Conservation (phyloP, 2,329 filamentous ascomycete species). For the Pseudogymnoascus sp. region DNA sequence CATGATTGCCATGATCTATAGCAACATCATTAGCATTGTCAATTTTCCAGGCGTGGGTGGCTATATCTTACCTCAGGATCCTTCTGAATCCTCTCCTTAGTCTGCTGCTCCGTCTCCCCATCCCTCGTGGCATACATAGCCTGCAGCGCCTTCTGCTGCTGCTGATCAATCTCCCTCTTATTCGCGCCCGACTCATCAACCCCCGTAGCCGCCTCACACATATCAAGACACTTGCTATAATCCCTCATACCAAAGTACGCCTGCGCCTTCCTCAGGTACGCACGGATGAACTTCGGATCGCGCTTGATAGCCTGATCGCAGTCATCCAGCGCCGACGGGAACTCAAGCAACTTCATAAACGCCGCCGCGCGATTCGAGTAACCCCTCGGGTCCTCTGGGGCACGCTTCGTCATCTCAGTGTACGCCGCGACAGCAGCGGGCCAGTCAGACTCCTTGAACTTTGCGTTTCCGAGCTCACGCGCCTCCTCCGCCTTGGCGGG, state of each 20-base stretch:
- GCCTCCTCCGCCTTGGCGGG: conserved; percentile 91
- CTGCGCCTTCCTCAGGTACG: conserved; percentile 94
- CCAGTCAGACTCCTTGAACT: conserved; percentile 96
- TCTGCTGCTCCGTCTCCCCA: conserved; percentile 94
- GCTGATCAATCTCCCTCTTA: conserved; percentile 82
- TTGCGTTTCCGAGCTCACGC: conserved; percentile 86
- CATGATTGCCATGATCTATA: conserved; percentile 75
- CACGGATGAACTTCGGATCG: conserved; percentile 86
- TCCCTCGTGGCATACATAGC: conserved; percentile 87
- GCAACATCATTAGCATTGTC: not conserved
- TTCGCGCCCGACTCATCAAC: conserved; percentile 68
- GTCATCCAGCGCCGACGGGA: conserved; percentile 87
- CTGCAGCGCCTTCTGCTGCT: conserved; percentile 84
- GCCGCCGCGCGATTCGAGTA: conserved; percentile 97
- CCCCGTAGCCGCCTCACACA: conserved; percentile 69
- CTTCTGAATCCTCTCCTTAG: conserved; percentile 77
- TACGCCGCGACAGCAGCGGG: conserved; percentile 91
- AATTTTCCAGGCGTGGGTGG: not conserved
- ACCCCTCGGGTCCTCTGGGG: conserved; percentile 83
- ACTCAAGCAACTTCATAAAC: conserved; percentile 92
- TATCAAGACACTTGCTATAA: conserved; percentile 90
- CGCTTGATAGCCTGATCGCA: conserved; percentile 87
- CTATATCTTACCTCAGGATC: conserved; percentile 71
- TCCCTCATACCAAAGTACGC: conserved; percentile 96
- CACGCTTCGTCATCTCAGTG: conserved; percentile 92